Base-by-base conservation (phyloP, 1,284 basidiomycete genomes). In the Inonotus hispidus region DNA sequence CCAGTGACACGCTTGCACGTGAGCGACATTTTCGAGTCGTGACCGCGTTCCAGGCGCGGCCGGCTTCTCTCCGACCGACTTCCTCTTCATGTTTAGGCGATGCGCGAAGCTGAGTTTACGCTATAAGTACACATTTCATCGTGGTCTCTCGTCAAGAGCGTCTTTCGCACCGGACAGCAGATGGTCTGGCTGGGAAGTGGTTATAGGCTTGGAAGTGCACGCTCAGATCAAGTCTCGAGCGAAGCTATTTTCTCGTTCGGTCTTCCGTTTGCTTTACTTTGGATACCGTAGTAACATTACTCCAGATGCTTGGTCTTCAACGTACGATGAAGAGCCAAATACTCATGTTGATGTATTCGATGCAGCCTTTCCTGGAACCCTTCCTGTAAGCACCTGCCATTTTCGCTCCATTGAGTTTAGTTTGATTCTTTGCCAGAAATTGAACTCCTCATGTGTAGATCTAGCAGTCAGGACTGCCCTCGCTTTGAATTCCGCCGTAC, bases 141-240 rank as follows among this genome's bases (percentile, higher is more conserved):
- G 43, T 27, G 3, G 11, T 27, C 25, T 58, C 13, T 35, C 56
- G 13, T 35, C 56, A 6, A 38, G 37, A 32, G n/a, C 45, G n/a
- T 14, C 10, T 6, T 35, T 46, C 23, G 63, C 64, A 37, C 64
- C 72, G 16, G 77, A 79, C 61, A 63, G 66, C 2, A 66, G 77
- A 52, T 83, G 81, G 82, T 77, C 79, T 16, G 90, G 84, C 7
- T 95, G 91, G 91, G 81, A 90, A 67, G 85, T 95, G 21, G 80
- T 97, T 57, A 87, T 99, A 50, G 97, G 97, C 25, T 88, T 99
- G 53, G 96, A 99, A 71, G 92, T 95, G 10, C 97, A 99, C 71
- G 92, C 94, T 0, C 96, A 99, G 73, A 84, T 99, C 68, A 91
- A 90, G 71, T 88, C 93, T 11, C 83, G 86, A 57, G 77, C 79